Conservation (phyloP, 177 flowering plant species). For the Vitis hybrid region DNA sequence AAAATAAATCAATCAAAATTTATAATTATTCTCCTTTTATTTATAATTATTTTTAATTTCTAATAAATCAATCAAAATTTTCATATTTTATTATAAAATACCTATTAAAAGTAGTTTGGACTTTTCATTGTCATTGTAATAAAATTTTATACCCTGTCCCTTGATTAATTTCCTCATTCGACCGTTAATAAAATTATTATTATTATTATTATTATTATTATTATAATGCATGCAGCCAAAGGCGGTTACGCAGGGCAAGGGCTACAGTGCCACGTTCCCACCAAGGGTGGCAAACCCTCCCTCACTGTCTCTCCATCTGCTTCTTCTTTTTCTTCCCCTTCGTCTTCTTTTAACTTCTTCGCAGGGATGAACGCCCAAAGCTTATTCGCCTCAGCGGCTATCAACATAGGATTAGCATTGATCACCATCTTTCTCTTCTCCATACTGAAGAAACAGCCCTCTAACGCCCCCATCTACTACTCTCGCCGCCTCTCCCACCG, state of each 20-base stretch:
- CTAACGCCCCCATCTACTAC: slow-evolving; percentile 62
- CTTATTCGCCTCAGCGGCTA: slow-evolving; percentile 69
- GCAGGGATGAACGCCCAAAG: slow-evolving; percentile 51
- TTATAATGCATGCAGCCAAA: background rate
- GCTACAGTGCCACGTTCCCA: slow-evolving; percentile 20
- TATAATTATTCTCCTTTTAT: no score
- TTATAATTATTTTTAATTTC: no score
- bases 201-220: no score
- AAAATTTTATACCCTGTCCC: background rate
- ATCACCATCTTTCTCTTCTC: slow-evolving; percentile 68
- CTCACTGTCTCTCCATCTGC: slow-evolving; percentile 7
- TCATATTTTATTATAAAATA: no score
- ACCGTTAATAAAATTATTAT: no score
- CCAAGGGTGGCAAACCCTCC: slow-evolving; percentile 9
- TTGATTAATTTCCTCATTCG: background rate
- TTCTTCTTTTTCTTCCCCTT: background rate
- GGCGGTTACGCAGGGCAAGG: background rate
- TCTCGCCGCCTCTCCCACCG: slow-evolving; percentile 36
- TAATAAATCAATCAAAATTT: no score
- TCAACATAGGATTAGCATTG: slow-evolving; percentile 74
- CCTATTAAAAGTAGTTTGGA: background rate
- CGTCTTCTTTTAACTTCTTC: background rate
- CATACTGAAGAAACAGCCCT: slow-evolving; percentile 70
- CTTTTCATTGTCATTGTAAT: background rate
- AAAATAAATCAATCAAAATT: no score